phyloP scores from a whole-genome alignment of 1,284 basidiomycete genomes.

The Puccinia sorghi region DNA sequence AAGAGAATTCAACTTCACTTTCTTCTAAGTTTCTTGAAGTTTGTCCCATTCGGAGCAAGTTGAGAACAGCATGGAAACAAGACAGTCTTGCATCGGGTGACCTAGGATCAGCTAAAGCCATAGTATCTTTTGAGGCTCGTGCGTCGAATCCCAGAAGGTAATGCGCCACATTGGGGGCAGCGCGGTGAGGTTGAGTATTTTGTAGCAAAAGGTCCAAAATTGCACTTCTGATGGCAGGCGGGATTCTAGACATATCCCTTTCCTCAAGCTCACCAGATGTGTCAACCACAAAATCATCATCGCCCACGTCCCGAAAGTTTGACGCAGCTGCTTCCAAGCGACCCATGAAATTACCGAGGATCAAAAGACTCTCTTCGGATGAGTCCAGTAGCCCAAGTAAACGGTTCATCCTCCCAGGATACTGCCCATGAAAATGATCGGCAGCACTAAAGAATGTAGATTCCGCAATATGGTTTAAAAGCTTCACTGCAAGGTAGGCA shows the following conservation, averaged over 20 bases:
- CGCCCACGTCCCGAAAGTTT: conserved; percentile 54
- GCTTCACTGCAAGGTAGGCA: conserved; percentile 75
- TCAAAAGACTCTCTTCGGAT: conserved; percentile 80
- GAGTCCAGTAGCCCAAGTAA: conserved; percentile 78
- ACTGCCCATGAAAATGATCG: conserved; percentile 66
- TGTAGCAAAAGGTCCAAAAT: conserved; percentile 83
- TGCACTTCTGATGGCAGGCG: conserved; percentile 70
- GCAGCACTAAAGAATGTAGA: conserved; percentile 63
- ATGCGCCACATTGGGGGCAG: conserved; percentile 84
- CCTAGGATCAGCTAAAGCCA: conserved; percentile 61
- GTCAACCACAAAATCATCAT: conserved; percentile 55
- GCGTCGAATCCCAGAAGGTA: conserved; percentile 77
- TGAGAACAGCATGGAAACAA: conserved; percentile 78
- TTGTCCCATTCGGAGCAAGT: conserved; percentile 66
- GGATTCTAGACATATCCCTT: conserved; percentile 65
- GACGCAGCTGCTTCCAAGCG: conserved; percentile 65
- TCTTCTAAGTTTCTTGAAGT: conserved; percentile 65
- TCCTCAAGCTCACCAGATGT: conserved; percentile 61
- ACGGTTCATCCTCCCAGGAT: conserved; percentile 61
- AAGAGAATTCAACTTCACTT: conserved; percentile 53
- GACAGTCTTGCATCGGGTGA: conserved; percentile 70
- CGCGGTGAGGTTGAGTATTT: conserved; percentile 68
- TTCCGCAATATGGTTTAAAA: conserved; percentile 68
- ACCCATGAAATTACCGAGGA: conserved; percentile 74
- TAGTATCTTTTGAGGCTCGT: conserved; percentile 60